phyloP scores from a whole-genome alignment of 225 moss, liverwort and hornwort species.

The Pseudisothecium myosuroides region DNA sequence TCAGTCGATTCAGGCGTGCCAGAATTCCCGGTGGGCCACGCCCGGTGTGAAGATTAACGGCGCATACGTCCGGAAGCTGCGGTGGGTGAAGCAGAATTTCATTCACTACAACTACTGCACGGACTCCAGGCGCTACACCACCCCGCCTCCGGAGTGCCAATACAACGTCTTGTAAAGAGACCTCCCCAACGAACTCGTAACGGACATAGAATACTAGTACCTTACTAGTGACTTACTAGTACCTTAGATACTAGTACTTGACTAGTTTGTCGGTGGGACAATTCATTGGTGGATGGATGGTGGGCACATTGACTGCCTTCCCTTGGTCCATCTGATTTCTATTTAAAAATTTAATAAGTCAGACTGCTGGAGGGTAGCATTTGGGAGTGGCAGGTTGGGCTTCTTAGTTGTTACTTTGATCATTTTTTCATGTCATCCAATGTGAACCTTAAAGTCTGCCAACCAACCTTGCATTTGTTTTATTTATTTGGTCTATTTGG shows the following conservation, averaged over 20 bases:
- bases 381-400: background rate
- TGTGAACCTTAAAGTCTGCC: background rate
- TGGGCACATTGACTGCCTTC: background rate
- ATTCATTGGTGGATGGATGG: background rate
- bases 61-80: background rate
- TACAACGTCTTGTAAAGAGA: background rate
- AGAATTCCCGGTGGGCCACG: background rate
- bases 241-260: background rate
- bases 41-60: background rate
- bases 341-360: background rate
- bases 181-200: background rate
- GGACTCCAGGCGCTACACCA: background rate
- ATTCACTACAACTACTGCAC: constrained; percentile 61
- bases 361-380: background rate
- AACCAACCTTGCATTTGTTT: background rate
- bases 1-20: background rate
- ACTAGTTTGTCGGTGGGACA: background rate
- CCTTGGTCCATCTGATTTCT: background rate
- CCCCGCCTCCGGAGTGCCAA: background rate
- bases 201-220: background rate
- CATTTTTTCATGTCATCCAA: constrained; percentile 3
- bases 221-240: background rate
- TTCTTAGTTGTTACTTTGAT: background rate
- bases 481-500: too few species aligned
- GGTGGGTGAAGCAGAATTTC: constrained; percentile 27